A percentile compares a stretch with the other conserved stretches of the same genome.
phyloP scores from a whole-genome alignment of 768 basidiomycete genomes.

The Coprinellus aureogranulatus region DNA sequence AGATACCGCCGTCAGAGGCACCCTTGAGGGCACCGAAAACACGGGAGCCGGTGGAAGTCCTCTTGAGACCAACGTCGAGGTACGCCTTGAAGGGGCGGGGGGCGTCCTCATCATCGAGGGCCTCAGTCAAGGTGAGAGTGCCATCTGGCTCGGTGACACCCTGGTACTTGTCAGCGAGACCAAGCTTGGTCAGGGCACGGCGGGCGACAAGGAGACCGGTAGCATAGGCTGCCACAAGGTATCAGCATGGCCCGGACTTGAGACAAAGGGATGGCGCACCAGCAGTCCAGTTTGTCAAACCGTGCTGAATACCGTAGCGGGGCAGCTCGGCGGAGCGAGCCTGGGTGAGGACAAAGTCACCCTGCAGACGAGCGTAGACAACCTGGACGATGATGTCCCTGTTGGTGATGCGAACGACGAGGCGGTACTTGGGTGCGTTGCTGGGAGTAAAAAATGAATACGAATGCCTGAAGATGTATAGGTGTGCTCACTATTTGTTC shows the following conservation, averaged over 20 bases:
- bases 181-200: conserved; percentile 91
- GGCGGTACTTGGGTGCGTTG: conserved; percentile 96
- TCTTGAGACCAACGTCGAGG: conserved; percentile 97
- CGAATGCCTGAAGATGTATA: background rate
- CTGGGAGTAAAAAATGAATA: conserved; percentile 28
- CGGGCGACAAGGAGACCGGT: conserved; percentile 95
- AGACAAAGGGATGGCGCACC: conserved; percentile 45
- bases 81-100: conserved; percentile 99
- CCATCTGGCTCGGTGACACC: conserved; percentile 92
- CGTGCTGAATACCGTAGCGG: conserved; percentile 95
- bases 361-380: conserved; percentile 95
- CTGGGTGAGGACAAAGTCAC: conserved; percentile 88
- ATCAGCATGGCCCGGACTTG: background rate
- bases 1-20: conserved; percentile 95
- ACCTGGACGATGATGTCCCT: conserved; percentile 93
- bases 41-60: conserved; percentile 96
- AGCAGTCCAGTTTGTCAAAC: conserved; percentile 98
- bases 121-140: conserved; percentile 76
- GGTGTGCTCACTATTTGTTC: conserved; percentile 77
- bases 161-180: conserved; percentile 96
- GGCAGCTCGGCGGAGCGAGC: conserved; percentile 92
- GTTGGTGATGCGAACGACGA: conserved; percentile 99
- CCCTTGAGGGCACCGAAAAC: conserved; percentile 99
- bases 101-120: conserved; percentile 85
- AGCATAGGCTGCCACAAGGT: conserved; percentile 70